Evolutionary conservation across 2,329 filamentous ascomycete genomes (phyloP), one percentile per base, ranked within the genome.

Genomic region (Xylaria sp.): DNA sequence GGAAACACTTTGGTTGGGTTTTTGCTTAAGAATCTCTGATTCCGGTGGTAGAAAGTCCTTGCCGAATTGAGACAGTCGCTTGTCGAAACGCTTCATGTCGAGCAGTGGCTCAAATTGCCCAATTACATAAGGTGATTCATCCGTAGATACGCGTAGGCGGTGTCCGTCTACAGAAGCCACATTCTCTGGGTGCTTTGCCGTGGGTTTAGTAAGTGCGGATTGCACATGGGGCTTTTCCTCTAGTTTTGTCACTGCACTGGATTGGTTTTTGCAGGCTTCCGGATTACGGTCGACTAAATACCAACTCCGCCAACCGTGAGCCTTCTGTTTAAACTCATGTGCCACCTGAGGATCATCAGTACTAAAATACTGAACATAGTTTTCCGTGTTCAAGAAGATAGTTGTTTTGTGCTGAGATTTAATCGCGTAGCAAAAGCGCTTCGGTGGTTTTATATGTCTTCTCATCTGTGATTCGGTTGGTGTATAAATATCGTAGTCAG

Each of bases 361-460:
- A 67, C 89, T 91, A 81, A 98, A 97, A 81, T 95, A 97, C 77
- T 98, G 95, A 2, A 97, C 92, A 77, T 93, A 98, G 73, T 95
- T 95, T 60, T 92, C 90, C 2, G 91, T 92, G 63, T 91, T 91
- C 63, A 93, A 82, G 76, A 98, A 98, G 75, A 97, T 90, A 66
- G 88, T 90, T 0, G 91, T 91, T 80, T 95, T 97, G 77, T 97
- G 91, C 81, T 97, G 94, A 74, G 93, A 97, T 81, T 97, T 98
- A 74, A 98, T 86, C 0, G 93, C 94, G 75, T 92, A 95, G 81
- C 93, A 97, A 73, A 90, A 86, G 76, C 91, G 92, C 80, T 96
- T 97, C 0, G 95, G 95, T 0, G 94, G 91, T 75, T 91, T 94
- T 62, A 98, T 85, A 71, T 88, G 86, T 75, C 91, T 92, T 44